Base-by-base conservation (phyloP, 257 asterid species). In the Linaria vulgaris region DNA sequence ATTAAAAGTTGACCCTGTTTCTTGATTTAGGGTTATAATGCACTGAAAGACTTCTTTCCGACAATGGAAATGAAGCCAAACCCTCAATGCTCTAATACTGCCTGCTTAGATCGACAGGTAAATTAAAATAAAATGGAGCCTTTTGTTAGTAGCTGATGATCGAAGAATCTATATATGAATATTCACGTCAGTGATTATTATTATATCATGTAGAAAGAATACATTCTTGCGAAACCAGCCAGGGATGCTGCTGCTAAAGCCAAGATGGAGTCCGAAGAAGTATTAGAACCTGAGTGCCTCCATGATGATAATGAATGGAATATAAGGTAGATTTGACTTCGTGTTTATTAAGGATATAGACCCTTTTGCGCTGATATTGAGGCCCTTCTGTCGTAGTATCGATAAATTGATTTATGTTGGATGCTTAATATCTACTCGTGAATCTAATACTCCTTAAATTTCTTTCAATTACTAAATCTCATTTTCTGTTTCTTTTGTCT, bases 61-160 rank as follows among this genome's bases (percentile, higher is more conserved):
- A 87, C 94, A 11, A 89, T 94, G 97, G 94, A 83, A 81, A 85
- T 94, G 97, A 94, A 90, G 79, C 99, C 99, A 56, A 94, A 94
- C 57, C 84, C 94, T 68, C 97, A 90, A 65, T 94, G 99, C 71
- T 89, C 96, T 46, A 94, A 94, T 67, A 78, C 95, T 74, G 90
- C 96, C 69, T 94, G 99, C 74, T 74, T 89, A 82, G 97, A 90
- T 73, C 79, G 97, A 81, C 99, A 94, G 95, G 99, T 90, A 70
- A 66, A 17, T 30, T 54, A 24, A 66, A 17, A 37, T 54, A 24
- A 59, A 25, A 70, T 44, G 41, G 52, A 64, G 45, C 56, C 56
- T 46, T 69, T 45, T 41, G 53, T 52, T 24, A 3, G 15, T 54
- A 9, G 34, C 45, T 69, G 20, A 15, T 20, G 37, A 30, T 12